A percentile compares a stretch with the other conserved stretches of the same genome.
Evolutionary conservation across 306 rosid species (phyloP).

Genomic region (Trifolium fragiferum): DNA sequence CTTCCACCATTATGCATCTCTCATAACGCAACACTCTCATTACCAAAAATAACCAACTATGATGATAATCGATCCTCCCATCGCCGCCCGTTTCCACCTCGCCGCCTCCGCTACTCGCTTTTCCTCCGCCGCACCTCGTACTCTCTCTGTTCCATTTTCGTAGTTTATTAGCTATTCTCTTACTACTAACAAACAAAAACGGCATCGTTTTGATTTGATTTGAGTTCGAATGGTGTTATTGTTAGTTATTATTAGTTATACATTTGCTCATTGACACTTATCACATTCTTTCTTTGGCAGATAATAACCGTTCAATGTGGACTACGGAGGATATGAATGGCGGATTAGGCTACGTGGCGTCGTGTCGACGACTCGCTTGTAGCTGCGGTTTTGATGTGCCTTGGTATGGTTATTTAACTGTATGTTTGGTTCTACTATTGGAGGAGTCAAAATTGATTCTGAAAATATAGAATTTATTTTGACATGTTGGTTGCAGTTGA

Average conservation of each 20-base stretch:
- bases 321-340: slow-evolving; percentile 63
- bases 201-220: not conserved
- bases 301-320: slow-evolving; percentile 76
- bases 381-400: slow-evolving; percentile 55
- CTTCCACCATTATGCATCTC: slow-evolving; percentile 37
- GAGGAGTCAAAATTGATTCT: no score
- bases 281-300: slow-evolving; percentile 37
- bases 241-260: slow-evolving; percentile 5
- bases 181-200: not conserved
- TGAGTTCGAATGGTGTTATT: not conserved
- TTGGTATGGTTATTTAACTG: slow-evolving; percentile 52
- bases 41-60: slow-evolving; percentile 17
- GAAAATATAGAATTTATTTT: no score
- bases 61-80: slow-evolving; percentile 73
- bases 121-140: slow-evolving; percentile 56
- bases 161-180: not conserved
- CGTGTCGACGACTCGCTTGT: slow-evolving; percentile 61
- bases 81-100: slow-evolving; percentile 71
- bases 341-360: slow-evolving; percentile 51
- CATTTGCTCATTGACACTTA: not conserved
- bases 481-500: no score
- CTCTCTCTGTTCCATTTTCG: slow-evolving; percentile 3
- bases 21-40: slow-evolving; percentile 4
- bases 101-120: slow-evolving; percentile 47
- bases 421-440: no score